phyloP scores from a whole-genome alignment of 2,329 filamentous ascomycete genomes.

The Fusarium sp. region DNA sequence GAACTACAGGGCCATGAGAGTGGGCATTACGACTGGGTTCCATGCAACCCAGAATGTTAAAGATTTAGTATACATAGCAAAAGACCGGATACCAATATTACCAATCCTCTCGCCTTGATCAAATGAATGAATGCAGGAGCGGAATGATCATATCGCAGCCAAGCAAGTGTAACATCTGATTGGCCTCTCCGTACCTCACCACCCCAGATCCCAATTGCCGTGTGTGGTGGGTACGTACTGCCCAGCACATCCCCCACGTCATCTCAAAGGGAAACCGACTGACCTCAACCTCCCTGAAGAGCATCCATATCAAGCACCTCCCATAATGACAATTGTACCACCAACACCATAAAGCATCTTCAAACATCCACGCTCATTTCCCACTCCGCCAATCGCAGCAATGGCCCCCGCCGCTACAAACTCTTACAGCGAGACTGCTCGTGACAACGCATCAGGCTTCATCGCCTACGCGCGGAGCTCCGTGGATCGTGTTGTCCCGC shows the following conservation, averaged over 20 bases:
- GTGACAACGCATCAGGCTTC: constrained; percentile 47
- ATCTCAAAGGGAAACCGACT: background rate
- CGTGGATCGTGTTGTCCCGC: constrained; percentile 63
- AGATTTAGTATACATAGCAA: too few species aligned
- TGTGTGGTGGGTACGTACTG: constrained; percentile 1
- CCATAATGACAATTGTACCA: constrained; percentile 10
- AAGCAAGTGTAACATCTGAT: constrained; percentile 9
- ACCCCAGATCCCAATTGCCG: background rate
- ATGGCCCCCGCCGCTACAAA: constrained; percentile 22
- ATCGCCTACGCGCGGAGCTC: constrained; percentile 54
- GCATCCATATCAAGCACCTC: background rate
- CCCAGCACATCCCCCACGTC: constrained; percentile 25
- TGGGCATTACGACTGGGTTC: too few species aligned
- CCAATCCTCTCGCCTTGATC: too few species aligned
- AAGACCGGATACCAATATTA: too few species aligned
- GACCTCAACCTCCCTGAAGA: background rate
- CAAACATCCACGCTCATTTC: background rate
- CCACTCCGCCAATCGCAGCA: background rate
- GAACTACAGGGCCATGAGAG: too few species aligned
- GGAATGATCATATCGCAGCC: background rate
- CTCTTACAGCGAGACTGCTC: constrained; percentile 37
- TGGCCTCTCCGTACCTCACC: background rate
- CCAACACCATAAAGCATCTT: background rate
- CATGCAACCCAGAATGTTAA: too few species aligned
- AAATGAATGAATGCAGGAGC: too few species aligned